Evolutionary conservation across 192 early-diverging fungal species (phyloP).

Genomic region (Endogone sp.): DNA sequence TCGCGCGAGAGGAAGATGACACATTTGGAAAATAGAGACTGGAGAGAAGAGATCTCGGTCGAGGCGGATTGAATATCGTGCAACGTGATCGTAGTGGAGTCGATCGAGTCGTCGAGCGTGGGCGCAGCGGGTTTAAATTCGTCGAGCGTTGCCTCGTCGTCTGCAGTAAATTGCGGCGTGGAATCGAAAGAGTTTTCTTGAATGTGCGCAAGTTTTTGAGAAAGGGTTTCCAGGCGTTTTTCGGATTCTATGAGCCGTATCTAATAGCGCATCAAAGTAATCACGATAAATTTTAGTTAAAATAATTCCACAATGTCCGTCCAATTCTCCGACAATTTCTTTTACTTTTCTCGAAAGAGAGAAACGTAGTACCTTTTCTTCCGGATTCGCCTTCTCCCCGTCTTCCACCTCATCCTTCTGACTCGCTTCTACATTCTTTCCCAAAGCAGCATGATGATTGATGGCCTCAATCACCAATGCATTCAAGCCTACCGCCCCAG

Average conservation of each 20-base stretch:
- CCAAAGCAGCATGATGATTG: not conserved
- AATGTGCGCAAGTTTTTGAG: slow-evolving; percentile 37
- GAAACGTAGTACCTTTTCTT: slow-evolving; percentile 8
- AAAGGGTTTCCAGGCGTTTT: slow-evolving; percentile 41
- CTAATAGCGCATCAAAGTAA: too few species aligned
- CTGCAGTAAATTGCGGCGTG: slow-evolving; percentile 7
- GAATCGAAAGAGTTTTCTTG: slow-evolving; percentile 31
- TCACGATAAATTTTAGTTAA: too few species aligned
- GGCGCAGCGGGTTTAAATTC: slow-evolving; percentile 40
- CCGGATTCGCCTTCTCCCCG: slow-evolving; percentile 10
- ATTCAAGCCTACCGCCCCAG: slow-evolving; percentile 61
- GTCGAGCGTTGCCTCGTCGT: slow-evolving; percentile 37
- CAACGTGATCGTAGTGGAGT: slow-evolving; percentile 39
- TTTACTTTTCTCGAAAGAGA: too few species aligned
- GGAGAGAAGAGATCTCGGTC: slow-evolving; percentile 36
- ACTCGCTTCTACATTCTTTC: not conserved
- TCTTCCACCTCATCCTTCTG: slow-evolving; percentile 34
- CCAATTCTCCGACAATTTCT: too few species aligned
- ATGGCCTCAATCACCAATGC: slow-evolving; percentile 61
- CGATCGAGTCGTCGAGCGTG: slow-evolving; percentile 27
- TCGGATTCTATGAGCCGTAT: slow-evolving; percentile 23
- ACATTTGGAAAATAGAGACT: slow-evolving; percentile 55
- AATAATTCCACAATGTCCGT: too few species aligned
- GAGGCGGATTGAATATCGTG: slow-evolving; percentile 48
- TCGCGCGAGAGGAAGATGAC: slow-evolving; percentile 91